Percentiles rank a stretch among this genome's conserved stretches.
These are phyloP conservation scores for Ophiostoma fasciatum DNA, from an alignment of 2,329 filamentous ascomycete species.

Conservation along the genomic window DNA sequence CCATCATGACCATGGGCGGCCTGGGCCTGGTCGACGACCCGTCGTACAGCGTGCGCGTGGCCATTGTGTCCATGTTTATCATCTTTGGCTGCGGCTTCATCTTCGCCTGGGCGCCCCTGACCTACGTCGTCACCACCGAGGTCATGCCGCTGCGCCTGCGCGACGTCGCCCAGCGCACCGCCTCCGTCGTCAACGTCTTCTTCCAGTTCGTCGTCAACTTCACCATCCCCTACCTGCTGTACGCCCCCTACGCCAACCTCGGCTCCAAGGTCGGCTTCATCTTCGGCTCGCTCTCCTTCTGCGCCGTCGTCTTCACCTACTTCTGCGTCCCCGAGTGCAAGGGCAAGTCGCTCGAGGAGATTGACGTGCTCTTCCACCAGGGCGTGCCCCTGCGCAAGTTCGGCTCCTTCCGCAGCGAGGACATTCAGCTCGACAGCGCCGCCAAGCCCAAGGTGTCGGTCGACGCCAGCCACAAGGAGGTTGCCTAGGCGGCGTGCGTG, in stretches of 20 bases:
- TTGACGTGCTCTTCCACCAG: constrained; percentile 9
- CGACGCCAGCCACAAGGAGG: no score
- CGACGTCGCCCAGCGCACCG: constrained; percentile 5
- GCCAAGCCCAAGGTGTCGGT: no score
- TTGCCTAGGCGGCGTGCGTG: no score
- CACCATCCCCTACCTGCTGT: constrained; percentile 8
- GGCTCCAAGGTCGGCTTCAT: constrained; percentile 12
- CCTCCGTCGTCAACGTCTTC: constrained; percentile 2
- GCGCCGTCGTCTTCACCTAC: constrained; percentile 6
- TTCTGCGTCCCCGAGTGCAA: constrained; percentile 9
- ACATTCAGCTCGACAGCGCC: no score
- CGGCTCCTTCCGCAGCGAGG: no score
- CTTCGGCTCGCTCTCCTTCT: constrained; percentile 8
- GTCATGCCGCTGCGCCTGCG: constrained; percentile 8
- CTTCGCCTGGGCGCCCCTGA: no score
- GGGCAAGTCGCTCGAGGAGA: constrained; percentile 9
- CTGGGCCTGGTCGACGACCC: background rate
- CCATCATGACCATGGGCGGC: background rate
- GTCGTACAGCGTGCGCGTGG: constrained; percentile 8
- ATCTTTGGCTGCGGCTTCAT: no score
- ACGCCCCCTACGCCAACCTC: constrained; percentile 8
- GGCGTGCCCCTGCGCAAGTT: constrained; percentile 7
- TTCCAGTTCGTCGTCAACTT: constrained; percentile 9
- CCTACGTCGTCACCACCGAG: constrained; percentile 8
- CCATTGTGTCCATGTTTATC: constrained; percentile 17